A percentile compares a stretch with the other conserved stretches of the same genome.
Conservation (phyloP, 192 early-diverging fungal genomes). For the Coemansia sp. region DNA sequence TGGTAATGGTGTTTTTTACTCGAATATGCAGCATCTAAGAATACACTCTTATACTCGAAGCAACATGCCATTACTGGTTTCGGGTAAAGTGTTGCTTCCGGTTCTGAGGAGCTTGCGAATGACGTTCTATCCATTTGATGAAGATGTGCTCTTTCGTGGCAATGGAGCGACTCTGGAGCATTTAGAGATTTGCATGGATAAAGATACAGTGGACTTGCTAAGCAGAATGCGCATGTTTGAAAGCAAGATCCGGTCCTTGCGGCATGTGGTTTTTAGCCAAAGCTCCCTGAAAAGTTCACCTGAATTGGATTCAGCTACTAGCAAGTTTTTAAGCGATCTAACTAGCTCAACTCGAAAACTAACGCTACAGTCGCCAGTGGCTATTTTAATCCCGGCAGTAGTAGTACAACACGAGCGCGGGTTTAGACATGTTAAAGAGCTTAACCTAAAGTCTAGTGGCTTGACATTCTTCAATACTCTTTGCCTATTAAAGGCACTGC, state of each 20-base stretch:
- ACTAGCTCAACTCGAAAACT: background rate
- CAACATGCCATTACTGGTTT: background rate
- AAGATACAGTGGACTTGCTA: background rate
- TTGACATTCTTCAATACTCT: background rate
- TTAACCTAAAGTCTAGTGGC: background rate
- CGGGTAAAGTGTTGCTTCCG: background rate
- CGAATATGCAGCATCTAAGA: slow-evolving; percentile 1
- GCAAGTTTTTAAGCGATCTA: background rate
- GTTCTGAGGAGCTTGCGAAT: background rate
- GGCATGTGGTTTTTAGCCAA: background rate
- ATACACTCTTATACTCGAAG: background rate
- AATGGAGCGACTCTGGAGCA: background rate
- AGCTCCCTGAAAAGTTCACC: too few species aligned
- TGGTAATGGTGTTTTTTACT: background rate
- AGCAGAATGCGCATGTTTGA: background rate
- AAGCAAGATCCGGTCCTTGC: background rate
- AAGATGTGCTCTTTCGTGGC: slow-evolving; percentile 7
- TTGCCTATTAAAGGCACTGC: background rate
- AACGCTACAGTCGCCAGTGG: background rate
- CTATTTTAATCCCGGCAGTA: too few species aligned
- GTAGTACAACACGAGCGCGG: background rate
- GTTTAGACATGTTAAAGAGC: background rate
- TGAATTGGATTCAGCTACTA: too few species aligned
- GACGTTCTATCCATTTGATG: slow-evolving; percentile 1
- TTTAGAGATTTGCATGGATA: background rate